Evolutionary conservation across 1,284 basidiomycete species (phyloP).

Genomic region (Sporisorium scitamineum): DNA sequence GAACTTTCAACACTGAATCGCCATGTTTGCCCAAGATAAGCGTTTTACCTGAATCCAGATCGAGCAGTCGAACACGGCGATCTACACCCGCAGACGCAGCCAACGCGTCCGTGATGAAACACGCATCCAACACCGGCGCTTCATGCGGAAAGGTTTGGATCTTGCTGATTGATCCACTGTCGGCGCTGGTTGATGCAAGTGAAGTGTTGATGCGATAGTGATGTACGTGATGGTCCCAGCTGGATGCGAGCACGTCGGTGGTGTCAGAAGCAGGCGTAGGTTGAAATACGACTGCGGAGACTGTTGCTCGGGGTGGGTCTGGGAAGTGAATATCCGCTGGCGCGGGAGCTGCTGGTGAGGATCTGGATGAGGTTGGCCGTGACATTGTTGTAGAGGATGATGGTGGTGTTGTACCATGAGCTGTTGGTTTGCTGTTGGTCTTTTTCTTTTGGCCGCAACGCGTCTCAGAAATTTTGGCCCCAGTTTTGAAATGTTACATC

Average conservation of each 20-base stretch:
- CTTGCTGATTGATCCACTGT: constrained; percentile 3
- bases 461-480: neutral
- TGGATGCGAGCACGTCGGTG: constrained; percentile 52
- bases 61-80: constrained; percentile 59
- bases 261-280: constrained; percentile 14
- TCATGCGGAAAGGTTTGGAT: constrained; percentile 61
- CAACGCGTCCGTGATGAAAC: constrained; percentile 53
- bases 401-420: neutral
- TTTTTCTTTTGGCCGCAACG: constrained; percentile 4
- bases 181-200: neutral
- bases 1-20: constrained; percentile 51
- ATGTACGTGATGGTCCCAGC: constrained; percentile 63
- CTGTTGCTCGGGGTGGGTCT: constrained; percentile 40
- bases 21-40: constrained; percentile 64
- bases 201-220: constrained; percentile 50
- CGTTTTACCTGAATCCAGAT: constrained; percentile 52
- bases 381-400: constrained; percentile 14
- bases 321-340: constrained; percentile 22
- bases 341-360: constrained; percentile 13
- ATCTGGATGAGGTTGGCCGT: constrained; percentile 33
- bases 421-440: constrained; percentile 9
- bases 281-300: constrained; percentile 52
- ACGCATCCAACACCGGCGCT: constrained; percentile 65
- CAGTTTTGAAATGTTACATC: constrained; percentile 4
- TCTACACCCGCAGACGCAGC: constrained; percentile 63